Base-by-base conservation (phyloP, 2,329 filamentous ascomycete genomes). In the Cladosporium phlei region DNA sequence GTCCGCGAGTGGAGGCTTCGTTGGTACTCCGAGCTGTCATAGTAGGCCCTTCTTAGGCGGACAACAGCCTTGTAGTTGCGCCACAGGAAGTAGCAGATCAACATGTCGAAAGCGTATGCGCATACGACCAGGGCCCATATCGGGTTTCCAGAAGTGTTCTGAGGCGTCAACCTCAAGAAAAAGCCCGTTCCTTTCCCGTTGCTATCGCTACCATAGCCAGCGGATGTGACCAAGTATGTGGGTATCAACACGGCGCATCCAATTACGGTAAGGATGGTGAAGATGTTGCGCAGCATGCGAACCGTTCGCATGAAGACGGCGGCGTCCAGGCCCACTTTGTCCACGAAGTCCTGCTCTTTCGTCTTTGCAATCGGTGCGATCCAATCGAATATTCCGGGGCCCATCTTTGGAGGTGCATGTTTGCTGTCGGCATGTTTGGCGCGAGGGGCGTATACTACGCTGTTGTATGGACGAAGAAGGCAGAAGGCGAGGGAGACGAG, bases 271-370 rank as follows among this genome's bases (percentile, higher is more conserved):
- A 96, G 69, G 6, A 79, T 69, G 21, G 86, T 62, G 63, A 97
- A 95, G 53, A 97, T 86, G 64, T 95, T 93, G 50, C 93, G 83
- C 62, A 87, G 87, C 93, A 98, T 97, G 55, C 83, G 78, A 39
- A 83, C 80, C 60, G 96, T 90, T 43, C 91, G 83, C 55, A 98
- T 73, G 65, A 98, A 97, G 38, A 98, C 71, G 7, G 86, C 85
- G 7, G 90, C 93, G 68, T 98, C 93, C 71, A 98, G 74, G 39
- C 93, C 93, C 29, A 95, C 83, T 58, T 85, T 82, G n/a, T 85
- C 77, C 19, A 95, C 76, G 52, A 96, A 68, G 11, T 86, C 77
- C 46, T 81, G 71, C 70, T 98, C 93, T 50, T 79, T 83, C 11
- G 86, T 91, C 51, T 75, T 79, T 68, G 89, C 75, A 24, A 98